Percentiles rank a stretch among this genome's conserved stretches.
Evolutionary conservation across 2,329 filamentous ascomycete genomes (phyloP).

Genomic region (Sclerotinia sclerotiorum): DNA sequence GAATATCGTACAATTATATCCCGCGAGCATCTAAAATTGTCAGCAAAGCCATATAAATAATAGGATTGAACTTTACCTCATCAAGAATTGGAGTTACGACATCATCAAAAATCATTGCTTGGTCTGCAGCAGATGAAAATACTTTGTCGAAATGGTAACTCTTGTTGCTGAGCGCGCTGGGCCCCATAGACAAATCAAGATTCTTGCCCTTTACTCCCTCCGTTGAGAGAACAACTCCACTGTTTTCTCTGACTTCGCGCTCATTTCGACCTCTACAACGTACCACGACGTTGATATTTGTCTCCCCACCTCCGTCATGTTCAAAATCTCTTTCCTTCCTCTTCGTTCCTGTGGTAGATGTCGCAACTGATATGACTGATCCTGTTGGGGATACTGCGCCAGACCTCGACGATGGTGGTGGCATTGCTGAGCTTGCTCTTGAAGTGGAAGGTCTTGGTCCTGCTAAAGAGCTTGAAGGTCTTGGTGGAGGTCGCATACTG

Average conservation of each 20-base stretch:
- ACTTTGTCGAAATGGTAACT: conserved; percentile 96
- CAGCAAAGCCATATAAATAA: conserved; percentile 19
- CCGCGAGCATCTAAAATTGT: conserved; percentile 72
- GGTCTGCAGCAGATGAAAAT: conserved; percentile 91
- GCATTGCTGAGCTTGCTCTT: conserved; percentile 48
- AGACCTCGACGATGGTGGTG: conserved; percentile 34
- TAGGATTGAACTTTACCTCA: conserved; percentile 61
- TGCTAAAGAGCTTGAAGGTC: conserved; percentile 46
- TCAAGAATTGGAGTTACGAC: conserved; percentile 90
- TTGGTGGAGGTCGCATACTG: conserved; percentile 54
- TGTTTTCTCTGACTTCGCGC: conserved; percentile 90
- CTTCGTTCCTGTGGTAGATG: conserved; percentile 62
- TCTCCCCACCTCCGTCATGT: conserved; percentile 71
- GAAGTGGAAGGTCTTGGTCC: conserved; percentile 29
- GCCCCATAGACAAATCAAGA: conserved; percentile 87
- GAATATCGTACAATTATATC: conserved; percentile 98
- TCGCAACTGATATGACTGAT: conserved; percentile 60
- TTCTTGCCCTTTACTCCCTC: conserved; percentile 84
- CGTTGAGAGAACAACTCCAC: conserved; percentile 84
- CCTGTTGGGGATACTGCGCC: conserved; percentile 62
- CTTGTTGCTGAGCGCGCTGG: conserved; percentile 91
- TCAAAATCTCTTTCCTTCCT: conserved; percentile 88
- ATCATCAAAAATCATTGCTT: conserved; percentile 91
- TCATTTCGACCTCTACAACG: conserved; percentile 90
- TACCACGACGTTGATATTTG: conserved; percentile 97